Conservation (phyloP, 2,329 filamentous ascomycete species). For the Thelonectria rubi region DNA sequence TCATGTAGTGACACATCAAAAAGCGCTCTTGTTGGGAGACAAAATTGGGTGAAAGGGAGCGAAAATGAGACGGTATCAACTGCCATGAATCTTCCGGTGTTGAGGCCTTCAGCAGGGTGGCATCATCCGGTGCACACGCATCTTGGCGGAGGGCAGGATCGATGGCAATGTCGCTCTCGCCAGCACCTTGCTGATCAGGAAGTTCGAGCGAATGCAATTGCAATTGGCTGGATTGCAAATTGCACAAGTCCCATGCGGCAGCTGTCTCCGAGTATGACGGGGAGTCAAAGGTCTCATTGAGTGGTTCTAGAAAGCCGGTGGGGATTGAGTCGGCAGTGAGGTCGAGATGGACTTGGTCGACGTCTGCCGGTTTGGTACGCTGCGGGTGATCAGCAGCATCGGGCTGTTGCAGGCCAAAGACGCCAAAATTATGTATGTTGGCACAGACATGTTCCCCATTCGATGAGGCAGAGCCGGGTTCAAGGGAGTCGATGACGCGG, state of each 20-base stretch:
- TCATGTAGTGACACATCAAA: slow-evolving; percentile 37
- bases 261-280: slow-evolving; percentile 24
- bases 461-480: background rate
- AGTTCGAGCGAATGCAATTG: slow-evolving; percentile 3
- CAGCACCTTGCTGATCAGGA: slow-evolving; percentile 1
- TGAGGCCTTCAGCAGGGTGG: background rate
- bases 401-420: slow-evolving; percentile 13
- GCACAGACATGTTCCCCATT: slow-evolving; percentile 12
- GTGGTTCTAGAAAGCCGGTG: background rate
- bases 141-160: background rate
- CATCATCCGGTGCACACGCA: background rate
- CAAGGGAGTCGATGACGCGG: slow-evolving; percentile 20
- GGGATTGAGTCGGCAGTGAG: slow-evolving; percentile 4
- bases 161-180: background rate
- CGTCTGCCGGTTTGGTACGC: background rate
- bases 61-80: slow-evolving; percentile 7
- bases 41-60: background rate
- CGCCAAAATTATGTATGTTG: slow-evolving; percentile 25
- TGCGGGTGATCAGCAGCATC: background rate
- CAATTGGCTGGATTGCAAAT: slow-evolving; percentile 13
- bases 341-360: background rate
- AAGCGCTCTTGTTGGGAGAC: slow-evolving; percentile 33
- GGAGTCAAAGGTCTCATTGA: slow-evolving; percentile 18
- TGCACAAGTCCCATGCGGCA: slow-evolving; percentile 26
- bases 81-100: slow-evolving; percentile 5